Evolutionary conservation across 148 eudicot species (phyloP).

Genomic region (Amaranthus hypochondriacus): DNA sequence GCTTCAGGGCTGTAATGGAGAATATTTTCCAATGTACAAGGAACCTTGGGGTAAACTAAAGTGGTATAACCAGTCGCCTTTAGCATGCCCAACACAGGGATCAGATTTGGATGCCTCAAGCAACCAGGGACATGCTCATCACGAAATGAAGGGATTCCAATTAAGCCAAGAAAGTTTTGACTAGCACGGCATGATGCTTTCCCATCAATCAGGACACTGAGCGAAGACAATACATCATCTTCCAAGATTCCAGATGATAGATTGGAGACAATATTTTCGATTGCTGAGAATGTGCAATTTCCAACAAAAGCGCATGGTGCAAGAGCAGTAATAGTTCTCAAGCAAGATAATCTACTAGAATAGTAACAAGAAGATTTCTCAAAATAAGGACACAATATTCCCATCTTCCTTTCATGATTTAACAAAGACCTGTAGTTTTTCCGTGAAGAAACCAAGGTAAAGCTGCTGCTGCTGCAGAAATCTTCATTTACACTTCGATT

Average conservation of each 20-base stretch:
- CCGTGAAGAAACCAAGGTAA: slow-evolving; percentile 21
- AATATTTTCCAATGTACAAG: slow-evolving; percentile 78
- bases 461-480: slow-evolving; percentile 19
- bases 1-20: slow-evolving; percentile 73
- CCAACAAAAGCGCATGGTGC: slow-evolving; percentile 72
- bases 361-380: slow-evolving; percentile 36
- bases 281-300: slow-evolving; percentile 38
- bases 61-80: slow-evolving; percentile 40
- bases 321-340: slow-evolving; percentile 65
- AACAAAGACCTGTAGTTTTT: neutral
- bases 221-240: slow-evolving; percentile 59
- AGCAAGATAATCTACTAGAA: slow-evolving; percentile 56
- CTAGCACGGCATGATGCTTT: slow-evolving; percentile 52
- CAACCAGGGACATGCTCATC: slow-evolving; percentile 74
- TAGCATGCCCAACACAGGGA: slow-evolving; percentile 69
- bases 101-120: slow-evolving; percentile 89
- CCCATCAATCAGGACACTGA: slow-evolving; percentile 62
- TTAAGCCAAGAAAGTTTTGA: slow-evolving; percentile 58
- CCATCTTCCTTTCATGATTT: slow-evolving; percentile 33
- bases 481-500: slow-evolving; percentile 14
- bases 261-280: slow-evolving; percentile 48
- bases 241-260: slow-evolving; percentile 54
- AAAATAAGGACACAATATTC: slow-evolving; percentile 24
- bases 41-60: slow-evolving; percentile 62
- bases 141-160: slow-evolving; percentile 74